Percentiles rank a stretch among this genome's conserved stretches.
phyloP scores from a whole-genome alignment of 202 grass and related monocot genomes.

The Setaria viridis region DNA sequence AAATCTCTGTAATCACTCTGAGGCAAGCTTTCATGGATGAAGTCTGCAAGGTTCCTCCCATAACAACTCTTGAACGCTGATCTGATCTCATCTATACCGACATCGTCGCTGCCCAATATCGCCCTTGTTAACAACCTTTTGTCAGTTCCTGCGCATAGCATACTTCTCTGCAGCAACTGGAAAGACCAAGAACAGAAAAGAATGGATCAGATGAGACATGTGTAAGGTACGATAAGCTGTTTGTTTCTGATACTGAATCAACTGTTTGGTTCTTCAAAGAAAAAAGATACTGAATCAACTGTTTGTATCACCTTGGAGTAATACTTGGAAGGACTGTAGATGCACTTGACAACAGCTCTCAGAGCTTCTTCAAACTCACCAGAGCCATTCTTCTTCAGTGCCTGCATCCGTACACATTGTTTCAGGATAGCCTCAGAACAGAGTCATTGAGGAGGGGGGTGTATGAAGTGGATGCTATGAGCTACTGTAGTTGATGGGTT shows the following conservation, averaged over 20 bases:
- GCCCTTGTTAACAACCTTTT: constrained; percentile 67
- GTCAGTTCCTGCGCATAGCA: constrained; percentile 44
- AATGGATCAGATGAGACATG: constrained; percentile 20
- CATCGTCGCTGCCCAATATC: constrained; percentile 70
- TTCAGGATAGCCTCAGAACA: constrained; percentile 23
- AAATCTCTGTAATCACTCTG: constrained; percentile 82
- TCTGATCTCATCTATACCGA: constrained; percentile 71
- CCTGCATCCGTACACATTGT: constrained; percentile 49
- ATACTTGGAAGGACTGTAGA: constrained; percentile 80
- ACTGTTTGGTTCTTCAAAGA: not conserved
- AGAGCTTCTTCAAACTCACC: constrained; percentile 79
- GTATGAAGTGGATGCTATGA: not conserved
- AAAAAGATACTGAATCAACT: not conserved
- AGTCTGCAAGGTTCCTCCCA: constrained; percentile 67
- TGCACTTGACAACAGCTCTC: constrained; percentile 75
- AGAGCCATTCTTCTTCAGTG: constrained; percentile 60
- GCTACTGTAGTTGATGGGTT: not conserved
- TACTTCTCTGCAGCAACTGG: constrained; percentile 68
- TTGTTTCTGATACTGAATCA: not conserved
- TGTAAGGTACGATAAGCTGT: not conserved
- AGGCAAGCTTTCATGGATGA: constrained; percentile 66
- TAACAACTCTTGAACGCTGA: constrained; percentile 61
- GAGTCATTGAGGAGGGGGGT: not conserved
- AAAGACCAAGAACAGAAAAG: constrained; percentile 38
- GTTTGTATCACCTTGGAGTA: constrained; percentile 76